Percentiles rank a stretch among this genome's conserved stretches.
Conservation (phyloP, 2,329 filamentous ascomycete genomes). For the Magnaporthiopsis rhizophila region DNA sequence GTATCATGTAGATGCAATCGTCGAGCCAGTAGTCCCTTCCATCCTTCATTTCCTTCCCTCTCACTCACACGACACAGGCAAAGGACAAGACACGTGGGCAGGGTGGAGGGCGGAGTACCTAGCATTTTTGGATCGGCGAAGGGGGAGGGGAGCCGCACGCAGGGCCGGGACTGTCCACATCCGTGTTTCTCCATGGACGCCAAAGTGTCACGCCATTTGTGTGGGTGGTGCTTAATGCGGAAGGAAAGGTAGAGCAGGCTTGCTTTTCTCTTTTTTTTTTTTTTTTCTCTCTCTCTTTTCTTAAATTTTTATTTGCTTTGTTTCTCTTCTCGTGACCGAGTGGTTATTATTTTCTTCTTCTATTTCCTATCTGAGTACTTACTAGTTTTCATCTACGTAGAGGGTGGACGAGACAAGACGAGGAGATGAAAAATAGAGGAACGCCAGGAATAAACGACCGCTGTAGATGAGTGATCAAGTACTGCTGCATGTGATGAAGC, state of each 20-base stretch:
- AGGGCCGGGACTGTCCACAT: background rate
- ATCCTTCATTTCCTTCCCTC: too few relatives aligned
- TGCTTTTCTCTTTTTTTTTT: background rate
- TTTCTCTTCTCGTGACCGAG: background rate
- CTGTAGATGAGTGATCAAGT: background rate
- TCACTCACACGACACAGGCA: too few relatives aligned
- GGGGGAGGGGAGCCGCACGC: too few relatives aligned
- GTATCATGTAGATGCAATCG: too few relatives aligned
- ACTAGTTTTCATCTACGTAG: background rate
- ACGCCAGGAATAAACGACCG: background rate
- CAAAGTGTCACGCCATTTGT: background rate
- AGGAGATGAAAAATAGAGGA: background rate
- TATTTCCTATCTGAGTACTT: background rate
- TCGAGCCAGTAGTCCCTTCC: too few relatives aligned
- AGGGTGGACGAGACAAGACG: background rate
- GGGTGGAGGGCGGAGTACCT: too few relatives aligned
- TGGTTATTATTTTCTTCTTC: background rate
- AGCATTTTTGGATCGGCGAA: too few relatives aligned
- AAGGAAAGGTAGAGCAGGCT: background rate
- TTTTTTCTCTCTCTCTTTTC: background rate
- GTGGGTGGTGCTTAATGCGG: background rate
- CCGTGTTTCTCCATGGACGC: background rate
- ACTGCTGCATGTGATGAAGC: background rate
- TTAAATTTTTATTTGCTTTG: too few relatives aligned
- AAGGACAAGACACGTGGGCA: too few relatives aligned